Base-by-base conservation (phyloP, 208 protist species). In the Trypanosoma brucei region DNA sequence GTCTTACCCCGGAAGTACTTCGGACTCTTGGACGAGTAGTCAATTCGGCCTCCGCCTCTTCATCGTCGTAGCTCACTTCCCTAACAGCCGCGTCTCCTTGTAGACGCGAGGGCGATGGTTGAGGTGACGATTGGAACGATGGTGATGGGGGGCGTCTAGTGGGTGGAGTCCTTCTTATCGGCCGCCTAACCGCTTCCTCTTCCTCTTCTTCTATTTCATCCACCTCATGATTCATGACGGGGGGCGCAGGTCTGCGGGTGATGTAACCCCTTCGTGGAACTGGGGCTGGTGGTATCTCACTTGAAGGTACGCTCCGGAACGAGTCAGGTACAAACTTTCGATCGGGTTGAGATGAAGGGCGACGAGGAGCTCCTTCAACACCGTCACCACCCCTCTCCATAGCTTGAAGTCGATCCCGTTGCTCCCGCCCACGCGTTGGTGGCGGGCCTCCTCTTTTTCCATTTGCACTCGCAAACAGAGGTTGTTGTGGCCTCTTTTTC, bases 31-130 rank as follows among this genome's bases (percentile, higher is more conserved):
- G 5, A 8, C 50, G 50, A 31, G 50, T 7, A 34, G 11, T 7
- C 11, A 8, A n/a, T 34, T 7, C n/a, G 30, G 48, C 46, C 9
- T 51, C 50, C 55, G 51, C 65, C 37, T 45, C 50, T 37, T 59
- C 65, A 3, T 62, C 64, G 22, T 62, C 64, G 53, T 62, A 45
- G 51, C 53, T 51, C 37, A 68, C 65, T 31, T 76, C 72, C 30
- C 55, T 14, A 14, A 73, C 65, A 57, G 60, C 42, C 11, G 55
- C 55, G 22, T 52, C 36, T 38, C 13, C 8, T 48, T 14, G 44
- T 48, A 48, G 44, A 8, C 9, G 44, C 44, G 44, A 48, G 44
- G 22, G 22, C 22, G 22, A 22, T 22, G 22, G 22, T 22, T 22
- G 22, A 22, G 22, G 22, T 22, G 22, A 22, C 22, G 22, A 22